Evolutionary conservation across 2,329 filamentous ascomycete genomes (phyloP), one percentile per base, ranked within the genome.

Genomic region (Amesomyces nigricolor): DNA sequence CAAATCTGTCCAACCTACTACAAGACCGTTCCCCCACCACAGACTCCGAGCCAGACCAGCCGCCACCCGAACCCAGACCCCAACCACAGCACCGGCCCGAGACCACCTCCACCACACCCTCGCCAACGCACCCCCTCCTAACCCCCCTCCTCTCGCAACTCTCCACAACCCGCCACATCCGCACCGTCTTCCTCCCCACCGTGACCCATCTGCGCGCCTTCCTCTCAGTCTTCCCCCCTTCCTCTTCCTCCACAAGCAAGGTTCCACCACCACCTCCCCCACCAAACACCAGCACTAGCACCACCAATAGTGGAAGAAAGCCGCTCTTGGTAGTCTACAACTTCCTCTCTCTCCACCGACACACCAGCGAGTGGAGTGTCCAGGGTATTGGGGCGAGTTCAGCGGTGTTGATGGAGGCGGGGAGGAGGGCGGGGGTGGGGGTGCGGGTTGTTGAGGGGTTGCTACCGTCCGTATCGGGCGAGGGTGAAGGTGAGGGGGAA

Each of bases 161-260:
- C 29, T 81, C 85, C 46, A 78, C 80, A 3, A 86, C 89, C 7
- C 80, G 83, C 30, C 82, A 85, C 63, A 79, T 95, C 59, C 82
- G 81, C 53, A 70, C 91, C 8, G 73, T 82, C 37, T 96, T 95
- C 71, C 80, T 83, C 53, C 83, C 89, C 0, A 89, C 87, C 2
- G 78, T 94, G 52, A 83, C 87, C 19, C 85, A 88, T 68, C 79
- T 96, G 6, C 85, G 89, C 52, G 89, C 89, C 37, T 89, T 86
- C 64, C 76, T 96, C 16, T 76, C 86, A 42, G 76, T 81, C 50
- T 78, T 82, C 57, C 71, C 71, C 16, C 3, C 7, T 5, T 60
- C 68, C 2, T 60, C 63, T 1, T 72, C 73, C 19, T 30, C 49
- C 22, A 44, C 13, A 13, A 35, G 10, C 8, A 68, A 62, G 14